Evolutionary conservation across 2,329 filamentous ascomycete genomes (phyloP).

Genomic region (Alternaria alternata): DNA sequence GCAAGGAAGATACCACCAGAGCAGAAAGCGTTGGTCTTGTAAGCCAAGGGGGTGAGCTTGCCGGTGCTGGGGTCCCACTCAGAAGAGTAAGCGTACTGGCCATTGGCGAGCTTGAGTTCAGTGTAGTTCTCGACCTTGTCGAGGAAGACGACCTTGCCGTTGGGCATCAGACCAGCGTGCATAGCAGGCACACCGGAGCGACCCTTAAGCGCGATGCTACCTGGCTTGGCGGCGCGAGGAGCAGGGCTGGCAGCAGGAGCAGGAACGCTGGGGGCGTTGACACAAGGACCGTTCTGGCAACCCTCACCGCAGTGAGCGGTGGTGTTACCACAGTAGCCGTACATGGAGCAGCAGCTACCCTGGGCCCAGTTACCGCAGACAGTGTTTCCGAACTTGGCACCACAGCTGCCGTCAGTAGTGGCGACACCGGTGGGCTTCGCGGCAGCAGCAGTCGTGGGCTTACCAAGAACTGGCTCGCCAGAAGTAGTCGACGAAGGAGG

Average conservation of each 20-base stretch:
- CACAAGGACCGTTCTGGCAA: conserved; percentile 63
- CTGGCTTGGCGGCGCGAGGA: conserved; percentile 56
- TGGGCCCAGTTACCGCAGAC: conserved; percentile 62
- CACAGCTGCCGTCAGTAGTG: conserved; percentile 64
- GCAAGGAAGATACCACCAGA: conserved; percentile 66
- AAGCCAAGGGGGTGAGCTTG: conserved; percentile 56
- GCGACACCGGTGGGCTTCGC: conserved; percentile 32
- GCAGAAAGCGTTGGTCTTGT: conserved; percentile 69
- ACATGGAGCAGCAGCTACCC: conserved; percentile 65
- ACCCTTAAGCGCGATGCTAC: conserved; percentile 60
- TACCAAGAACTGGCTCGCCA: conserved; percentile 50
- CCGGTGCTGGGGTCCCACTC: conserved; percentile 65
- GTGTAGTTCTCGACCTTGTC: conserved; percentile 72
- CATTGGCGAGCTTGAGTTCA: conserved; percentile 62
- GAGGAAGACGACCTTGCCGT: conserved; percentile 67
- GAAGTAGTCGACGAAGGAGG: conserved; percentile 45
- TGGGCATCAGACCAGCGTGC: conserved; percentile 67
- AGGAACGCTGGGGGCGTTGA: conserved; percentile 49
- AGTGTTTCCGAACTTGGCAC: conserved; percentile 57
- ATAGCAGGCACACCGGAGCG: conserved; percentile 69
- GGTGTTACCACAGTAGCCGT: conserved; percentile 63
- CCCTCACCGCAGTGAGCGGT: conserved; percentile 64
- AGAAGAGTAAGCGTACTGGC: conserved; percentile 66
- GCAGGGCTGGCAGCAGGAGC: conserved; percentile 57
- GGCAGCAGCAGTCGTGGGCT: conserved; percentile 30